A percentile compares a stretch with the other conserved stretches of the same genome.
Evolutionary conservation across 805 yeast species (phyloP).

Genomic region (Saturnispora galanensis): DNA sequence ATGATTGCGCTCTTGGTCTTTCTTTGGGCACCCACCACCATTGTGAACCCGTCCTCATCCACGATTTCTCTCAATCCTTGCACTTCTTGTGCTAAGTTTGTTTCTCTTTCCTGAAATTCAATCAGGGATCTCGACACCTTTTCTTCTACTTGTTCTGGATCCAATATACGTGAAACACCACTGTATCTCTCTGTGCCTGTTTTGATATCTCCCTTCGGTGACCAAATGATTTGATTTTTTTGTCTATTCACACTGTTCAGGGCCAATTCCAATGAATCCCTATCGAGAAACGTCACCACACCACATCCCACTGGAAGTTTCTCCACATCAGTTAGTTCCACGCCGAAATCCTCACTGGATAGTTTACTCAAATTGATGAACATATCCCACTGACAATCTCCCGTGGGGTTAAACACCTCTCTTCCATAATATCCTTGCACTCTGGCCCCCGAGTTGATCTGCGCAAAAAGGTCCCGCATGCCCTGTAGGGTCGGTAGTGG

Average conservation of each 20-base stretch:
- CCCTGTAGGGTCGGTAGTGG: slow-evolving; percentile 42
- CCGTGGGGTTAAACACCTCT: slow-evolving; percentile 25
- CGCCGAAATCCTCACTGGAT: slow-evolving; percentile 40
- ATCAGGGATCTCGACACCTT: slow-evolving; percentile 53
- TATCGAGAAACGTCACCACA: slow-evolving; percentile 64
- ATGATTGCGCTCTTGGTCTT: slow-evolving; percentile 66
- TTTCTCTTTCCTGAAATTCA: slow-evolving; percentile 64
- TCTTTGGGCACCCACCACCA: slow-evolving; percentile 80
- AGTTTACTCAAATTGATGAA: slow-evolving; percentile 46
- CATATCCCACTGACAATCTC: slow-evolving; percentile 27
- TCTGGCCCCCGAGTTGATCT: slow-evolving; percentile 55
- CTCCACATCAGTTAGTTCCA: slow-evolving; percentile 25
- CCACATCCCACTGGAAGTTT: slow-evolving; percentile 69
- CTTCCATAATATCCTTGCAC: slow-evolving; percentile 33
- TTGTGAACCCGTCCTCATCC: slow-evolving; percentile 90
- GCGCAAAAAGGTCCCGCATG: slow-evolving; percentile 47
- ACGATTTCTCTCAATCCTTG: slow-evolving; percentile 50
- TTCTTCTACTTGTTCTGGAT: slow-evolving; percentile 41
- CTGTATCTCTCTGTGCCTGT: slow-evolving; percentile 34
- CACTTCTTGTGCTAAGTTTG: slow-evolving; percentile 45
- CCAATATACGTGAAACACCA: slow-evolving; percentile 33
- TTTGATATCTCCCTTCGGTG: slow-evolving; percentile 18
- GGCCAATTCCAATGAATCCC: slow-evolving; percentile 55
- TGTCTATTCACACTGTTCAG: slow-evolving; percentile 50
- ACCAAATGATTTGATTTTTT: slow-evolving; percentile 31